A percentile compares a stretch with the other conserved stretches of the same genome.
Conservation (phyloP, 345 rosid species). For the Gossypium turneri region DNA sequence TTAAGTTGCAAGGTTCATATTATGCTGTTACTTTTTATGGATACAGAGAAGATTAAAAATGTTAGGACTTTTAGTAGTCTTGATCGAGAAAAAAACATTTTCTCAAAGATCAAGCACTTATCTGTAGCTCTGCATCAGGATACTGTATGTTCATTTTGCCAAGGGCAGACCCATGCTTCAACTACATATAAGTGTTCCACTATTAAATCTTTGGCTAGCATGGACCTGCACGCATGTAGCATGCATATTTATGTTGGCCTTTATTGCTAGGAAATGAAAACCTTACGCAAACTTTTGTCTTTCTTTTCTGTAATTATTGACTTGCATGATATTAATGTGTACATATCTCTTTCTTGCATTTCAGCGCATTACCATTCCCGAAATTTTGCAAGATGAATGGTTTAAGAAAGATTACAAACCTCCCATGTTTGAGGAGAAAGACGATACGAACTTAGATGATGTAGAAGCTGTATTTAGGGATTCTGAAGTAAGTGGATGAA, state of each 20-base stretch:
- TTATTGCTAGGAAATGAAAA: neutral
- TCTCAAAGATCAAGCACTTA: neutral
- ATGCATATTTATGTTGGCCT: neutral
- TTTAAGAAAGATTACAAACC: conserved; percentile 81
- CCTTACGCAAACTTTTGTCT: neutral
- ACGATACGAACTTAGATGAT: conserved; percentile 68
- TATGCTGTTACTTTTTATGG: no score
- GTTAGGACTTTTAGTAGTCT: no score
- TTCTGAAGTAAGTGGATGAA: conserved; percentile 54
- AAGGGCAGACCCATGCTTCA: conserved; percentile 3
- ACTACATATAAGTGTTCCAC: neutral
- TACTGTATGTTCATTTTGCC: neutral
- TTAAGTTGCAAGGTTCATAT: no score
- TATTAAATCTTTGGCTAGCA: neutral
- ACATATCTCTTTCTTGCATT: conserved; percentile 12
- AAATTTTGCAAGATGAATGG: conserved; percentile 85
- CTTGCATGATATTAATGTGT: neutral
- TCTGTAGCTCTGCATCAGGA: neutral
- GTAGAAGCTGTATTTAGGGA: conserved; percentile 94
- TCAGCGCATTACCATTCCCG: conserved; percentile 84
- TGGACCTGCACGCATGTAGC: neutral
- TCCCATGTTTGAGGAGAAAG: conserved; percentile 77
- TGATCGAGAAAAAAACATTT: neutral
- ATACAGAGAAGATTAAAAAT: no score
- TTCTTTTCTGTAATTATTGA: neutral